These are phyloP conservation scores for Lichtheimia corymbifera DNA, from an alignment of 371 early-diverging fungal genomes.

Conservation along the genomic window DNA sequence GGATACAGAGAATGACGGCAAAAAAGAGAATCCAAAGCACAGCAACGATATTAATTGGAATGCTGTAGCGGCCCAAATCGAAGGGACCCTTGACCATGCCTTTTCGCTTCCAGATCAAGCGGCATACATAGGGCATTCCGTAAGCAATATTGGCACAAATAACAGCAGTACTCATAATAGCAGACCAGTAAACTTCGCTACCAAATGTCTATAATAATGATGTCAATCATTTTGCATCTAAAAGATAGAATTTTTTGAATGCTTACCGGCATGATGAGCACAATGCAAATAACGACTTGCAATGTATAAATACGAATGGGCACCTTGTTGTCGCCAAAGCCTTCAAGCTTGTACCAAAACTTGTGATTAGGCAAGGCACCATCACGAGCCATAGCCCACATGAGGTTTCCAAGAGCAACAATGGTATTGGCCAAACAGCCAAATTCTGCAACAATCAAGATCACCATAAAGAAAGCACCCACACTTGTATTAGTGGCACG, in stretches of 20 bases:
- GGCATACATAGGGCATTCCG: constrained; percentile 28
- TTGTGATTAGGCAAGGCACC: constrained; percentile 20
- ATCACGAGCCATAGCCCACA: constrained; percentile 33
- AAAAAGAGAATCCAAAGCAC: constrained; percentile 31
- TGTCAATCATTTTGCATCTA: background rate
- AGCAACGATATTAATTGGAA: constrained; percentile 23
- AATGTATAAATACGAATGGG: constrained; percentile 20
- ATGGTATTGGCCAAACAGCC: constrained; percentile 21
- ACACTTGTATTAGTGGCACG: constrained; percentile 18
- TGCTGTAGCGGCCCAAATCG: constrained; percentile 22
- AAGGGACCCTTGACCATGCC: constrained; percentile 28
- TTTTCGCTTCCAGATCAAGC: constrained; percentile 24
- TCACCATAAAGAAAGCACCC: constrained; percentile 25
- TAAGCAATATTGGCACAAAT: constrained; percentile 30
- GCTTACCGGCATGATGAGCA: constrained; percentile 31
- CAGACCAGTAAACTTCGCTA: constrained; percentile 23
- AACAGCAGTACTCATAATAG: constrained; percentile 26
- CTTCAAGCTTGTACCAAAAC: constrained; percentile 24
- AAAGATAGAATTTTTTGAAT: background rate
- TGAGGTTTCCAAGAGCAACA: constrained; percentile 19
- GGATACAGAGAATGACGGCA: constrained; percentile 28
- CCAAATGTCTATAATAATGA: constrained; percentile 17
- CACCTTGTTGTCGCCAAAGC: constrained; percentile 11
- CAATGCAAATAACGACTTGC: constrained; percentile 18
- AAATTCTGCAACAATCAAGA: constrained; percentile 23